These are phyloP conservation scores for Termitomyces sp. DNA, from an alignment of 768 basidiomycete genomes.

Conservation along the genomic window DNA sequence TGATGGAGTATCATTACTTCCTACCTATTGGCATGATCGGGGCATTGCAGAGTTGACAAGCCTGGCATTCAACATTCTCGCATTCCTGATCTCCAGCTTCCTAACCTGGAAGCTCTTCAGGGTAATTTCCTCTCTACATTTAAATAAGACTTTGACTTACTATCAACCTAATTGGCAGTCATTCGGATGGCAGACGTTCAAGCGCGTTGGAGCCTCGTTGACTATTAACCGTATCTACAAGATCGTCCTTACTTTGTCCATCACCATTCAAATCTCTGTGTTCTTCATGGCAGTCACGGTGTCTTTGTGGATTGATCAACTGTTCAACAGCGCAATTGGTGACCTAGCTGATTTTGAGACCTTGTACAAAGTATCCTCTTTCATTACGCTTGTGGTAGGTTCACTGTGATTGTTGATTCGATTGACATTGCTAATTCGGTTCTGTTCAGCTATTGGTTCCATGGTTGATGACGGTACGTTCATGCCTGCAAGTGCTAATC, in stretches of 20 bases:
- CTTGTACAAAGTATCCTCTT: constrained; percentile 54
- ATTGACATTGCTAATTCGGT: constrained; percentile 3
- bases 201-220: constrained; percentile 74
- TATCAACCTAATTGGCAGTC: constrained; percentile 30
- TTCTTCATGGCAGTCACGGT: constrained; percentile 75
- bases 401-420: background rate
- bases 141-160: background rate
- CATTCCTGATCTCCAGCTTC: constrained; percentile 56
- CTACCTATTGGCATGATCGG: constrained; percentile 62
- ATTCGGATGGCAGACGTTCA: constrained; percentile 89
- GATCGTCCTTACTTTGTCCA: constrained; percentile 64
- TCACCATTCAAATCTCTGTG: constrained; percentile 68
- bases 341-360: constrained; percentile 39
- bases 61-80: constrained; percentile 57
- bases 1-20: constrained; percentile 42
- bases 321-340: constrained; percentile 64
- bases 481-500: background rate
- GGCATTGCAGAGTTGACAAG: constrained; percentile 60
- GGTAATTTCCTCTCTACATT: constrained; percentile 31
- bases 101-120: constrained; percentile 75
- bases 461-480: constrained; percentile 60
- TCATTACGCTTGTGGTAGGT: constrained; percentile 59
- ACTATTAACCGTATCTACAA: constrained; percentile 75
- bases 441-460: constrained; percentile 54
- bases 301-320: constrained; percentile 74